These are phyloP conservation scores for Colletotrichum trifolii DNA, from an alignment of 2,329 filamentous ascomycete genomes.

Conservation along the genomic window DNA sequence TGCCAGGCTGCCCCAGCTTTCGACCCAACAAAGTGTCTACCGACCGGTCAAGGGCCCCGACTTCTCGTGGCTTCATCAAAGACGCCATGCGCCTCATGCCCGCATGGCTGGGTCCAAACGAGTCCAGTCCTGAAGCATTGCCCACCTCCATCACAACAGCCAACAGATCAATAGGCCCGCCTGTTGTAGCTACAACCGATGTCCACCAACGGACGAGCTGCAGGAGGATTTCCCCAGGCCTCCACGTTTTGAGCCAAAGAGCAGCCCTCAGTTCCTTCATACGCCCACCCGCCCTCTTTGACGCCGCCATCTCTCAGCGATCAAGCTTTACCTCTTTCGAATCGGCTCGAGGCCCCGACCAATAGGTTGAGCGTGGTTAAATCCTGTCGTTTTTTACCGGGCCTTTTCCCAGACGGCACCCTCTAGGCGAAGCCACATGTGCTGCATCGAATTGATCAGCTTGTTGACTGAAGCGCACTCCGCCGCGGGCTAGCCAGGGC, in stretches of 20 bases:
- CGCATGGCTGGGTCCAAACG: constrained; percentile 21
- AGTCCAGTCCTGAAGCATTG: constrained; percentile 13
- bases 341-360: neutral
- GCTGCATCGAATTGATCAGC: constrained; percentile 5
- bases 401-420: constrained; percentile 39
- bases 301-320: constrained; percentile 6
- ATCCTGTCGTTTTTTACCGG: constrained; percentile 42
- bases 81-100: constrained; percentile 15
- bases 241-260: constrained; percentile 16
- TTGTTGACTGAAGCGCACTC: constrained; percentile 13
- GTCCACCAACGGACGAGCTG: constrained; percentile 3
- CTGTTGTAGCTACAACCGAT: neutral
- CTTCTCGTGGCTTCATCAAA: constrained; percentile 18
- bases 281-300: constrained; percentile 4
- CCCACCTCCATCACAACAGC: constrained; percentile 21
- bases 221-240: constrained; percentile 8
- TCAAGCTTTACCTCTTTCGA: constrained; percentile 18
- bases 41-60: constrained; percentile 5
- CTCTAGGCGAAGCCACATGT: constrained; percentile 38
- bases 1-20: neutral
- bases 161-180: constrained; percentile 6
- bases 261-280: neutral
- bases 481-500: constrained; percentile 22
- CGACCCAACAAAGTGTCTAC: neutral
- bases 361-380: constrained; percentile 41